These are phyloP conservation scores for Moesziomyces globuligerus DNA, from an alignment of 1,284 basidiomycete genomes.

Conservation along the genomic window DNA sequence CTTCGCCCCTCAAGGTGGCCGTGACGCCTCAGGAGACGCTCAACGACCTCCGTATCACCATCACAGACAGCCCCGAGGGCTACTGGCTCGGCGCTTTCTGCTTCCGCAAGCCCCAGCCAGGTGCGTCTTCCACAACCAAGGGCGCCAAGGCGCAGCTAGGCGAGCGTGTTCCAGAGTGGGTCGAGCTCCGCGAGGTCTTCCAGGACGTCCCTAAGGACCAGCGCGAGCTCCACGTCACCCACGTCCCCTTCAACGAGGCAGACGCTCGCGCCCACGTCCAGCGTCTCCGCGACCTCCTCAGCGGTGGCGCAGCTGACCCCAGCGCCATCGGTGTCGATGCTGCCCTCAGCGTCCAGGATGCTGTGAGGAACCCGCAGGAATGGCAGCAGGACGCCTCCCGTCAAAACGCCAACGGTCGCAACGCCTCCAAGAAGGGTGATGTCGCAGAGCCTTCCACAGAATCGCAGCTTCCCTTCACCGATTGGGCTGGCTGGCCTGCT, in stretches of 20 bases:
- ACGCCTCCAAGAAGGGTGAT: slow-evolving; percentile 31
- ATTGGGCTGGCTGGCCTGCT: slow-evolving; percentile 68
- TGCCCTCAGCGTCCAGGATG: slow-evolving; percentile 70
- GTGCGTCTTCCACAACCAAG: slow-evolving; percentile 17
- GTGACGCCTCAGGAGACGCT: slow-evolving; percentile 65
- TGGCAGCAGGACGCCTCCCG: slow-evolving; percentile 47
- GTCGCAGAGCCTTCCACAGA: slow-evolving; percentile 4
- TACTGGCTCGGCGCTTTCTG: slow-evolving; percentile 67
- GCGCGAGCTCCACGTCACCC: slow-evolving; percentile 58
- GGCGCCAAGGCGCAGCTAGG: slow-evolving; percentile 42
- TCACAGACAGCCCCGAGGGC: slow-evolving; percentile 65
- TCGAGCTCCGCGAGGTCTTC: slow-evolving; percentile 62
- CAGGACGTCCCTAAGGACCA: slow-evolving; percentile 51
- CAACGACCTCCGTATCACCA: slow-evolving; percentile 64
- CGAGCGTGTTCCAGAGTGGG: slow-evolving; percentile 61
- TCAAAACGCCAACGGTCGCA: slow-evolving; percentile 24
- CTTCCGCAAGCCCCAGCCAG: slow-evolving; percentile 52
- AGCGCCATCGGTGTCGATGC: slow-evolving; percentile 69
- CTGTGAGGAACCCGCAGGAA: slow-evolving; percentile 68
- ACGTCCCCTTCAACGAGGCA: slow-evolving; percentile 71
- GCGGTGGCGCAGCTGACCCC: slow-evolving; percentile 68
- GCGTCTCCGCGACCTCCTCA: slow-evolving; percentile 70
- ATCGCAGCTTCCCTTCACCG: slow-evolving; percentile 58
- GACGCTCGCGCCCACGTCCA: slow-evolving; percentile 70
- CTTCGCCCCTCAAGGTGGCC: slow-evolving; percentile 61